A percentile compares a stretch with the other conserved stretches of the same genome.
Evolutionary conservation across 2,329 filamentous ascomycete species (phyloP).

Genomic region (Colletotrichum limetticola): DNA sequence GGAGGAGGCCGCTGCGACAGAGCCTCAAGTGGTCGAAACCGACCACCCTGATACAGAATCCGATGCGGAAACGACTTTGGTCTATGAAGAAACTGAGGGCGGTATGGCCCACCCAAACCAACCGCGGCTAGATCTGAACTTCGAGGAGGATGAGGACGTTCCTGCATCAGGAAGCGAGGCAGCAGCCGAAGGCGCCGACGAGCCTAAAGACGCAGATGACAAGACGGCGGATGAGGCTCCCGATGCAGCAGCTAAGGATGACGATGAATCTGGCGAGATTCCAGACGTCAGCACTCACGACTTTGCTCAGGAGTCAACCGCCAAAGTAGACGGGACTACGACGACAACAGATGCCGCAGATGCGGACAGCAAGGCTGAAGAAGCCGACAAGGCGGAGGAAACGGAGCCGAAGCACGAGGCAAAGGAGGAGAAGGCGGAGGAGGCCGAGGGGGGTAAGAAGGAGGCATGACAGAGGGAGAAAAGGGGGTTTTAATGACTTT

Average conservation of each 20-base stretch:
- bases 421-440: conserved; percentile 13
- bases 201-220: conserved; percentile 22
- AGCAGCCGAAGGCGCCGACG: not conserved
- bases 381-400: conserved; percentile 38
- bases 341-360: conserved; percentile 36
- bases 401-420: conserved; percentile 34
- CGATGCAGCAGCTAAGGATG: conserved; percentile 36
- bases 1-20: conserved; percentile 40
- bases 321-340: conserved; percentile 36
- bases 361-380: conserved; percentile 33
- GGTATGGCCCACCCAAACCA: conserved; percentile 6
- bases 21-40: conserved; percentile 17
- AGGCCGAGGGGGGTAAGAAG: conserved; percentile 18
- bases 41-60: conserved; percentile 3
- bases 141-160: conserved; percentile 24
- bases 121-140: conserved; percentile 16
- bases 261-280: conserved; percentile 31
- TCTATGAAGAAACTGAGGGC: not conserved
- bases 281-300: conserved; percentile 32
- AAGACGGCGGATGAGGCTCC: conserved; percentile 27
- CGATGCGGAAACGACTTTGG: not conserved
- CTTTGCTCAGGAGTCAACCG: conserved; percentile 40
- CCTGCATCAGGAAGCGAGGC: not conserved
- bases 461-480: not conserved
- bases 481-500: not conserved